Percentiles rank a stretch among this genome's conserved stretches.
Conservation (phyloP, 768 basidiomycete species). For the Suillus lakei region DNA sequence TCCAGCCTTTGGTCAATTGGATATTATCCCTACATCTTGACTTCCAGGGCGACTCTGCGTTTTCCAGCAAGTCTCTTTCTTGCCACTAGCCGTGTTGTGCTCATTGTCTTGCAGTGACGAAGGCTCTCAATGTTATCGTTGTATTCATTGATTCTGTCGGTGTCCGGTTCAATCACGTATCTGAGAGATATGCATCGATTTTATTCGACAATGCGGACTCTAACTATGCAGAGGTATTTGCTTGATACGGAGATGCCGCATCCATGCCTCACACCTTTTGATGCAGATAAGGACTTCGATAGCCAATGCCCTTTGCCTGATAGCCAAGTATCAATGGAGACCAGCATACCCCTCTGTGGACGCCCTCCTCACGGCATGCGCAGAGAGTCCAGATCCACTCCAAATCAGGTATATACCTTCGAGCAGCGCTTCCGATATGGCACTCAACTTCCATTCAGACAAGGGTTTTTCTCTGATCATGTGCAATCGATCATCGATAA, state of each 20-base stretch:
- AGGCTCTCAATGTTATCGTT: constrained; percentile 68
- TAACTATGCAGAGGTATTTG: constrained; percentile 79
- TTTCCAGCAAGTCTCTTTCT: constrained; percentile 63
- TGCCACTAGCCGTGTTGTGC: not conserved
- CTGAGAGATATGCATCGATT: constrained; percentile 70
- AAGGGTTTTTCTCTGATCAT: constrained; percentile 58
- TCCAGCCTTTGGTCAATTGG: constrained; percentile 74
- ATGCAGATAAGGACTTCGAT: constrained; percentile 70
- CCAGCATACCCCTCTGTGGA: constrained; percentile 64
- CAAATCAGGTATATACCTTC: constrained; percentile 52
- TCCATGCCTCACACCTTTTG: constrained; percentile 7
- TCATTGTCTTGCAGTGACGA: constrained; percentile 61
- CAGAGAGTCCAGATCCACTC: constrained; percentile 57
- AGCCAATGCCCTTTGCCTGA: constrained; percentile 63
- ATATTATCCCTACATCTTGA: constrained; percentile 77
- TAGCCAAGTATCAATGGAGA: constrained; percentile 67
- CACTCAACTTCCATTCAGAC: constrained; percentile 38
- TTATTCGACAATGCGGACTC: constrained; percentile 80
- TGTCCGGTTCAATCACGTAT: constrained; percentile 65
- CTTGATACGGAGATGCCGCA: not conserved
- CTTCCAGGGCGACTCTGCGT: constrained; percentile 85
- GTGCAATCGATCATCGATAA: constrained; percentile 60
- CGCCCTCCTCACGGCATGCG: constrained; percentile 62
- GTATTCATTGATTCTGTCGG: constrained; percentile 70
- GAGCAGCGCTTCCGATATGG: not conserved